Percentiles rank a stretch among this genome's conserved stretches.
Conservation (phyloP, 495 filamentous ascomycete genomes). For the Podospora appendiculata region DNA sequence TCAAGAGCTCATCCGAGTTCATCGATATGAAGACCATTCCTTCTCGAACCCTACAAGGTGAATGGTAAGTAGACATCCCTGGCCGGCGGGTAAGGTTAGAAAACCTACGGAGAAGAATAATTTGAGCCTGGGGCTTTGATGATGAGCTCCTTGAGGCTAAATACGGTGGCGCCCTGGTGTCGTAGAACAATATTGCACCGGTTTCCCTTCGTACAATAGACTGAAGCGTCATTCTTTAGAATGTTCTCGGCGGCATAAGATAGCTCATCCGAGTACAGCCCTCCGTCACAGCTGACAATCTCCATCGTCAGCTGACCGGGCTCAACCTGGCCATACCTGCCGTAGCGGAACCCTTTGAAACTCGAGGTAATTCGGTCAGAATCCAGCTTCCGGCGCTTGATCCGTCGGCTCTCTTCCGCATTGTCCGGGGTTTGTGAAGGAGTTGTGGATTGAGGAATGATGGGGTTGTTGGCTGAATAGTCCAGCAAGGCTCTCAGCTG, state of each 20-base stretch:
- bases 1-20: slow-evolving; percentile 66
- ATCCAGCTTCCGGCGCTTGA: slow-evolving; percentile 72
- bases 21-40: slow-evolving; percentile 91
- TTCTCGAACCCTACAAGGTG: slow-evolving; percentile 63
- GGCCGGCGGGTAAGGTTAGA: neutral
- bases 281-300: slow-evolving; percentile 83
- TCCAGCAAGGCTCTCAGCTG: slow-evolving; percentile 41
- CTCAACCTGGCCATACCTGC: slow-evolving; percentile 75
- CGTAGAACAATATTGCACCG: slow-evolving; percentile 77
- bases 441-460: slow-evolving; percentile 26
- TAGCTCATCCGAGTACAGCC: slow-evolving; percentile 54
- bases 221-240: slow-evolving; percentile 68
- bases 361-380: slow-evolving; percentile 46
- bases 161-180: slow-evolving; percentile 70
- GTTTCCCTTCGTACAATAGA: slow-evolving; percentile 81
- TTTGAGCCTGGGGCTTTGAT: slow-evolving; percentile 79
- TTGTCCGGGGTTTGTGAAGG: slow-evolving; percentile 22
- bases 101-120: slow-evolving; percentile 77
- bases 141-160: slow-evolving; percentile 72
- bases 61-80: slow-evolving; percentile 15
- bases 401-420: slow-evolving; percentile 39
- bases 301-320: slow-evolving; percentile 76
- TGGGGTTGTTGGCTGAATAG: slow-evolving; percentile 5
- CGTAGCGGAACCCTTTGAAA: slow-evolving; percentile 61
- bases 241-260: slow-evolving; percentile 72